Evolutionary conservation across 768 basidiomycete species (phyloP).

Genomic region (Pulveroboletus ravenelii): DNA sequence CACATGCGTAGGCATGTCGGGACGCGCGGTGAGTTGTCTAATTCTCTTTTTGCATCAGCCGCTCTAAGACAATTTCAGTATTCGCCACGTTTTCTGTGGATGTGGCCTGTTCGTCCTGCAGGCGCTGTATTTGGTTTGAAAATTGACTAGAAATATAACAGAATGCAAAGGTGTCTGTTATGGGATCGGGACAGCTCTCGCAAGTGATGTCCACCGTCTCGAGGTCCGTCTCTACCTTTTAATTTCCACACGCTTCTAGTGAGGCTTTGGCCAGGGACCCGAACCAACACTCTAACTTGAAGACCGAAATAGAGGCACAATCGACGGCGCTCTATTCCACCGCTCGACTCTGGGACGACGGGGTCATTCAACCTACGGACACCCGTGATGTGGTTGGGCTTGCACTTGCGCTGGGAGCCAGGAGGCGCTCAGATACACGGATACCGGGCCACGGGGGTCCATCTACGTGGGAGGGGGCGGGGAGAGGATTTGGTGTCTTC

Average conservation of each 20-base stretch:
- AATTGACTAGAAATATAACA: conserved; percentile 24
- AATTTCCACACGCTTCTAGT: background rate
- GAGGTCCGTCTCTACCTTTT: conserved; percentile 43
- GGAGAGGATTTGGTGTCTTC: conserved; percentile 81
- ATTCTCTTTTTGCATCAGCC: background rate
- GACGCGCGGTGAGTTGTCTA: conserved; percentile 66
- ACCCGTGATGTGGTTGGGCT: conserved; percentile 86
- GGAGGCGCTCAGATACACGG: conserved; percentile 30
- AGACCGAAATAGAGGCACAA: conserved; percentile 82
- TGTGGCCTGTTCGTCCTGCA: conserved; percentile 80
- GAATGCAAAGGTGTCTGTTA: conserved; percentile 92
- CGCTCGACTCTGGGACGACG: conserved; percentile 93
- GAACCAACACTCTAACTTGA: conserved; percentile 65
- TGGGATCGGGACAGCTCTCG: conserved; percentile 91
- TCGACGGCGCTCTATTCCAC: conserved; percentile 85
- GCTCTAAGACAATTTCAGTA: conserved; percentile 46
- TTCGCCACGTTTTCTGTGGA: conserved; percentile 93
- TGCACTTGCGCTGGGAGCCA: conserved; percentile 74
- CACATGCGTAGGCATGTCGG: conserved; percentile 71
- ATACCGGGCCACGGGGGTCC: background rate
- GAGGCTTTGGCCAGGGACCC: conserved; percentile 54
- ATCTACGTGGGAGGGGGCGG: conserved; percentile 64
- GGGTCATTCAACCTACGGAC: conserved; percentile 84
- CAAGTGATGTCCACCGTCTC: conserved; percentile 91
- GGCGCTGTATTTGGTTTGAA: conserved; percentile 3